A percentile compares a stretch with the other conserved stretches of the same genome.
Evolutionary conservation across 106 monocot species (phyloP).

Genomic region (Xerophyta viscosa): DNA sequence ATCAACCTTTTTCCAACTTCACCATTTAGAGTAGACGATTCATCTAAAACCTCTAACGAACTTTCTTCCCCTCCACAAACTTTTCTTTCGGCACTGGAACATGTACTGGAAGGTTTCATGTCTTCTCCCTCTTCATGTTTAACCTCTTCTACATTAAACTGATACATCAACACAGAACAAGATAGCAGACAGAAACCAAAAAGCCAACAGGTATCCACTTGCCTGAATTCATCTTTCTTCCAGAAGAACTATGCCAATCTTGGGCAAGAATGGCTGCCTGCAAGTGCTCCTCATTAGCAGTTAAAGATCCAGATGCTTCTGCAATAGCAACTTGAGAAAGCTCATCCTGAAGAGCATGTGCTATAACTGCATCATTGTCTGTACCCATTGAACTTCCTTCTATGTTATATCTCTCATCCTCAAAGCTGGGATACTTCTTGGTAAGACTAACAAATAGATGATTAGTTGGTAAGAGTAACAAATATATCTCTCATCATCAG

Average conservation of each 20-base stretch:
- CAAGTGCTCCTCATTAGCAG: slow-evolving; percentile 33
- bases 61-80: slow-evolving; percentile 22
- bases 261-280: slow-evolving; percentile 52
- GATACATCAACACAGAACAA: not conserved
- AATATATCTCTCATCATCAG: too few relatives aligned
- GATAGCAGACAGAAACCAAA: too few relatives aligned
- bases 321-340: slow-evolving; percentile 49
- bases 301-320: slow-evolving; percentile 43
- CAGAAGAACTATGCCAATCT: slow-evolving; percentile 38
- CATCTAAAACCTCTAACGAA: slow-evolving; percentile 51
- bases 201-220: not conserved
- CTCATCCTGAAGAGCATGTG: slow-evolving; percentile 71
- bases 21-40: slow-evolving; percentile 55
- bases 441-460: too few relatives aligned
- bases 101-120: slow-evolving; percentile 25
- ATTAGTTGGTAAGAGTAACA: too few relatives aligned
- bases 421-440: slow-evolving; percentile 14
- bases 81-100: slow-evolving; percentile 59
- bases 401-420: slow-evolving; percentile 12
- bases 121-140: slow-evolving; percentile 8
- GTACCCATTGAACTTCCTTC: slow-evolving; percentile 17
- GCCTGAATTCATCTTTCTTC: slow-evolving; percentile 24
- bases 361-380: slow-evolving; percentile 77
- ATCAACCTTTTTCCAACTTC: slow-evolving; percentile 86
- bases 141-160: slow-evolving; percentile 23